Conservation (phyloP, 192 early-diverging fungal species). For the Coemansia asiatica region DNA sequence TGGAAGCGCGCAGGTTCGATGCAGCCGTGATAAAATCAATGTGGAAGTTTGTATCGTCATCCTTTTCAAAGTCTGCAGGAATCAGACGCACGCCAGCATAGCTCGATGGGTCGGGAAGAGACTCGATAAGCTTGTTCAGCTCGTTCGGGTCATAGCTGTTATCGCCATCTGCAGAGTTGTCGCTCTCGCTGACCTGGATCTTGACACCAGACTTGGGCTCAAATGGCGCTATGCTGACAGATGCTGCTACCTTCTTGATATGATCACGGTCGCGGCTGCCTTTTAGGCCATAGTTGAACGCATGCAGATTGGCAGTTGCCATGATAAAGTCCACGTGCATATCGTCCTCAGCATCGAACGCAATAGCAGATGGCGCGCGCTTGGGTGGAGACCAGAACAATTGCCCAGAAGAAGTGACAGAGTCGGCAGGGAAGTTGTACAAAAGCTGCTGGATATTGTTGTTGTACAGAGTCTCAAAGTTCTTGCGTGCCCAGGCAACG, state of each 20-base stretch:
- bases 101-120: slow-evolving; percentile 75
- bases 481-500: slow-evolving; percentile 83
- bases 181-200: slow-evolving; percentile 94
- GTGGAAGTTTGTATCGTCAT: slow-evolving; percentile 99
- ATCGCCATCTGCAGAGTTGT: slow-evolving; percentile 57
- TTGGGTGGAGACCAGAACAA: slow-evolving; percentile 98
- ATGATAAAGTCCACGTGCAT: slow-evolving; percentile 90
- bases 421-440: slow-evolving; percentile 95
- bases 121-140: slow-evolving; percentile 66
- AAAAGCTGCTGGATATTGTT: slow-evolving; percentile 93
- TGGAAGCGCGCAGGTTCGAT: slow-evolving; percentile 89
- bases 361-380: slow-evolving; percentile 81
- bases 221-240: slow-evolving; percentile 78
- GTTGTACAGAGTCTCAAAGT: slow-evolving; percentile 92
- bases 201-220: slow-evolving; percentile 88
- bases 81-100: slow-evolving; percentile 82
- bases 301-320: slow-evolving; percentile 88
- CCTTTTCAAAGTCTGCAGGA: slow-evolving; percentile 98
- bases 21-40: slow-evolving; percentile 98
- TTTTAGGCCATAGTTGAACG: slow-evolving; percentile 94
- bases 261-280: slow-evolving; percentile 73
- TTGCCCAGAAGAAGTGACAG: slow-evolving; percentile 82
- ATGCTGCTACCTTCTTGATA: slow-evolving; percentile 62
- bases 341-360: slow-evolving; percentile 68
- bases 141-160: slow-evolving; percentile 52